Evolutionary conservation across 2,329 filamentous ascomycete species (phyloP), one percentile per base, ranked within the genome.

Genomic region (Sphaerulina vaccinii): DNA sequence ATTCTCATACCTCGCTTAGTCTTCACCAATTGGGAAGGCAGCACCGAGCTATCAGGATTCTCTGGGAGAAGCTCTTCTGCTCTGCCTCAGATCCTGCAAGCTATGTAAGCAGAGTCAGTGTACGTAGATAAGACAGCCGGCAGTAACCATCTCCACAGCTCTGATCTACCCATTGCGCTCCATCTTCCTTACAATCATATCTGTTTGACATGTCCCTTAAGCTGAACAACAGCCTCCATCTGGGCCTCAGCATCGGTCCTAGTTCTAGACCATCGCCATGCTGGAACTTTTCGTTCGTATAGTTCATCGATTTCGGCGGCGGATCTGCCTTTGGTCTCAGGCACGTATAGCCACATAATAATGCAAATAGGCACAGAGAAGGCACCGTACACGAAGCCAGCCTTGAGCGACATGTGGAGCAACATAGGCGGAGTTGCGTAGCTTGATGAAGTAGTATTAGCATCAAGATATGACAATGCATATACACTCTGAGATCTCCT

Each of bases 311-410:
- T 49, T 37, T 49, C 45, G 15, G 45, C 45, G 5, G 45, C 45
- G 39, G 45, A 49, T 32, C 45, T 33, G 21, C 45, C 45, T 35
- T 49, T 49, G 9, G 45, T 49, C 35, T 49, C 45, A 2, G 45
- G 45, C 9, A 49, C 36, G 29, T 49, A 49, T 21, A 49, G 16
- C 45, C 45, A 49, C 45, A 49, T 49, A 13, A 49, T 32, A 11
- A 49, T 40, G 22, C 45, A 49, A 6, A 49, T 24, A 8, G 45
- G 45, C 22, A 49, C 45, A n/a, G 45, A 49, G 11, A 49, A 49
- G n/a, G 45, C 45, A 18, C 36, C 36, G 35, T 39, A 49, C 16
- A 49, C 45, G 24, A 49, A 49, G 3, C n/a, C 45, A 19, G 45
- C 36, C 15, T 29, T 23, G 45, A 49, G 35, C 23, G 33, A 19